Evolutionary conservation across 202 grass and related monocot genomes (phyloP).

Genomic region (Saccharum hybrid): DNA sequence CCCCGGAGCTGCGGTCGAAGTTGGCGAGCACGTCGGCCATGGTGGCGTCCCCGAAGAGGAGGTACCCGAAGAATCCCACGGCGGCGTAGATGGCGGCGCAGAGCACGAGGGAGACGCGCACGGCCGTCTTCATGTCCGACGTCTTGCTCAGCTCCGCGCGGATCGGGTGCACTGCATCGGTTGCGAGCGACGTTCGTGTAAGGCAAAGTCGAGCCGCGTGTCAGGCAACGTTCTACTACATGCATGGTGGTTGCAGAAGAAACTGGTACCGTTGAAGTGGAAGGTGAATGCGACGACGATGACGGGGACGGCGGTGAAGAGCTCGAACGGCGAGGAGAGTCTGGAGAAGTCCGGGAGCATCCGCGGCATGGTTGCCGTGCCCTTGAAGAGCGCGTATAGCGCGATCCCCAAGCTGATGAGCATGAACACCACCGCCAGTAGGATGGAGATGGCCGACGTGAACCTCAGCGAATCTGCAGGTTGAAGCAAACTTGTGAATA

Average conservation of each 20-base stretch:
- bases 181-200: not conserved
- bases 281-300: conserved; percentile 96
- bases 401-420: conserved; percentile 78
- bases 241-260: not conserved
- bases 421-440: conserved; percentile 84
- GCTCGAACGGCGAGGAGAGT: conserved; percentile 76
- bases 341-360: conserved; percentile 73
- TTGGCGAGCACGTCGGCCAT: conserved; percentile 94
- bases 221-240: not conserved
- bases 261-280: conserved; percentile 86
- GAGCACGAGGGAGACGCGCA: conserved; percentile 73
- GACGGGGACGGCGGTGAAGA: conserved; percentile 87
- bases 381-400: conserved; percentile 70
- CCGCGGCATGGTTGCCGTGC: conserved; percentile 64
- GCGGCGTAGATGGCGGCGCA: conserved; percentile 79
- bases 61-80: conserved; percentile 84
- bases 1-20: conserved; percentile 67
- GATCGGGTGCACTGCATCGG: conserved; percentile 78
- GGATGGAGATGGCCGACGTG: conserved; percentile 83
- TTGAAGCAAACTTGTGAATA: not conserved
- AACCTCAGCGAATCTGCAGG: conserved; percentile 82
- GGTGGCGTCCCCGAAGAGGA: conserved; percentile 87
- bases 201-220: not conserved
- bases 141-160: conserved; percentile 70
- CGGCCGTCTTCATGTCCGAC: conserved; percentile 74